Evolutionary conservation across 176 grass and related monocot species (phyloP).

Genomic region (Lolium perenne): DNA sequence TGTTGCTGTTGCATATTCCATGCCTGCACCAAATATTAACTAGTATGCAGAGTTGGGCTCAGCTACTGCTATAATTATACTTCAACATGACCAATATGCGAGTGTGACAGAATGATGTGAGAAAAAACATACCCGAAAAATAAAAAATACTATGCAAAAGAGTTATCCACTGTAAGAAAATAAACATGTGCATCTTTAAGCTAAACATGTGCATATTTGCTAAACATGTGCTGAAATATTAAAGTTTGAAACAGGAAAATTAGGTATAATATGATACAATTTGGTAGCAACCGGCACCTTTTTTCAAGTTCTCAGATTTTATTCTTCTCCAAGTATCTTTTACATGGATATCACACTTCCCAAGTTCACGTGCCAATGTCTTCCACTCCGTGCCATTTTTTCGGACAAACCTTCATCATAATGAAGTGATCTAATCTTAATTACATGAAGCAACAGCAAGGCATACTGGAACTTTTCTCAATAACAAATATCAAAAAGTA

Average conservation of each 20-base stretch:
- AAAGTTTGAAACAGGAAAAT: not conserved
- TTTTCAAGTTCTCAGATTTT: slow-evolving; percentile 53
- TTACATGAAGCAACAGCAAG: slow-evolving; percentile 30
- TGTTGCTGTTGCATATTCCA: not conserved
- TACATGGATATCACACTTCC: slow-evolving; percentile 56
- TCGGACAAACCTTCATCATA: slow-evolving; percentile 55
- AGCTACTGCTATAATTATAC: not conserved
- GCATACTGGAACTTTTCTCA: not conserved
- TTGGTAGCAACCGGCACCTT: slow-evolving; percentile 43
- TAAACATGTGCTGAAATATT: not conserved
- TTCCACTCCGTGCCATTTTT: slow-evolving; percentile 56
- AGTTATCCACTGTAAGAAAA: not conserved
- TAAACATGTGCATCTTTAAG: not conserved
- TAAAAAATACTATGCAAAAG: not conserved
- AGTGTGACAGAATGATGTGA: not conserved
- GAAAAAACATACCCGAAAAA: slow-evolving; percentile 6
- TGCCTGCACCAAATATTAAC: slow-evolving; percentile 5
- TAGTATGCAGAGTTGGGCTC: slow-evolving; percentile 8
- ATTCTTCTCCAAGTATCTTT: slow-evolving; percentile 88
- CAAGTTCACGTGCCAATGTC: slow-evolving; percentile 55
- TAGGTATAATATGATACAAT: slow-evolving; percentile 26
- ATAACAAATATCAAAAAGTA: slow-evolving; percentile 36
- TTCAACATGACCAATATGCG: not conserved
- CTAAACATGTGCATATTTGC: not conserved
- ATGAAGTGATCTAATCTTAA: slow-evolving; percentile 10